Evolutionary conservation across 306 rosid species (phyloP).

Genomic region (Malus asiatica): DNA sequence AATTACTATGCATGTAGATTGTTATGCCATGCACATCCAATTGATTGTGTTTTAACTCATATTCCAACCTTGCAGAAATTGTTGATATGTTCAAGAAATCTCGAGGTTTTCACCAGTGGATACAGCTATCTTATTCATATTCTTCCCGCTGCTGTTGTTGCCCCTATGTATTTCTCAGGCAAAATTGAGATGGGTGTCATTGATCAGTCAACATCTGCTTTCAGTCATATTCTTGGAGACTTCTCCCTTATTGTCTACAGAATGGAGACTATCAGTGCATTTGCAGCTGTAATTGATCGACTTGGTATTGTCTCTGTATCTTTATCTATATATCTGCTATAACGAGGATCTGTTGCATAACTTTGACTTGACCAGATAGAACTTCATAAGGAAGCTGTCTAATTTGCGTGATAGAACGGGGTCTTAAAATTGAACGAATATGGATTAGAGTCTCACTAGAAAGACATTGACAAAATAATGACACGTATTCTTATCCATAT

Average conservation of each 20-base stretch:
- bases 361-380: background rate
- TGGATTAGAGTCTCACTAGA: background rate
- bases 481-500: background rate
- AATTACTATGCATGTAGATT: too few species aligned
- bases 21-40: background rate
- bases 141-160: conserved; percentile 98
- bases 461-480: background rate
- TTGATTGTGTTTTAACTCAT: background rate
- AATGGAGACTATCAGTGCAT: conserved; percentile 88
- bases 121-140: conserved; percentile 87
- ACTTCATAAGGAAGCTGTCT: background rate
- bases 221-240: conserved; percentile 89
- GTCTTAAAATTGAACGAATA: background rate
- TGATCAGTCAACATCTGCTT: conserved; percentile 94
- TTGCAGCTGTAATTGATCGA: conserved; percentile 93
- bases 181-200: conserved; percentile 97
- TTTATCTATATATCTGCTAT: conserved; percentile 10
- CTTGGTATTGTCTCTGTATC: conserved; percentile 50
- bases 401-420: background rate
- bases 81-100: conserved; percentile 86
- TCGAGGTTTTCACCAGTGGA: conserved; percentile 89
- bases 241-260: conserved; percentile 88
- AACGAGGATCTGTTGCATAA: background rate
- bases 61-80: conserved; percentile 48
- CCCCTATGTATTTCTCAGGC: conserved; percentile 94